These are phyloP conservation scores for Sanghuangporus baumii DNA, from an alignment of 1,284 basidiomycete species.

Conservation along the genomic window DNA sequence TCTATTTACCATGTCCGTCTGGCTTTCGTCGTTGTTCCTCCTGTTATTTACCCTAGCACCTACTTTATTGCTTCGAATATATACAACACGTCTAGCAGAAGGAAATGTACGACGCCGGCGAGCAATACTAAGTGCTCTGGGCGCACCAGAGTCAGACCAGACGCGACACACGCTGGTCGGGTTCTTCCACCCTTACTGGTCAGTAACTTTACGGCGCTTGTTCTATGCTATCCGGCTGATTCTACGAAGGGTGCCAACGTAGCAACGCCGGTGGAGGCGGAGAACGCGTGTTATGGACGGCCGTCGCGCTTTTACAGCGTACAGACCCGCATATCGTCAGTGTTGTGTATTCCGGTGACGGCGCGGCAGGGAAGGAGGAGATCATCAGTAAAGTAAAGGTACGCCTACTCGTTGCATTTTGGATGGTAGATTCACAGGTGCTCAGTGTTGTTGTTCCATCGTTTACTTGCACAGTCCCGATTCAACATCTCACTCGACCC, in stretches of 20 bases:
- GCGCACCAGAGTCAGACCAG: slow-evolving; percentile 9
- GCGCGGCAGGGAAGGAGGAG: slow-evolving; percentile 69
- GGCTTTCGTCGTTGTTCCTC: neutral
- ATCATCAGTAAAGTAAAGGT: slow-evolving; percentile 85
- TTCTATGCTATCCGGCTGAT: slow-evolving; percentile 30
- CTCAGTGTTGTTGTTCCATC: neutral
- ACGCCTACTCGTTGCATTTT: slow-evolving; percentile 19
- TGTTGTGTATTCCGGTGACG: slow-evolving; percentile 90
- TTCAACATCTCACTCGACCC: slow-evolving; percentile 79
- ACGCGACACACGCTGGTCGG: slow-evolving; percentile 51
- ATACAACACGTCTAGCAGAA: neutral
- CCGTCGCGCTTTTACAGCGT: slow-evolving; percentile 74
- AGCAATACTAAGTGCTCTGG: slow-evolving; percentile 2
- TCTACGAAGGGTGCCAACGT: slow-evolving; percentile 10
- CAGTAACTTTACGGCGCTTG: slow-evolving; percentile 26
- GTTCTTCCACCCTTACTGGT: slow-evolving; percentile 97
- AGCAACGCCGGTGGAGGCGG: slow-evolving; percentile 98
- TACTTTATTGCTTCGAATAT: neutral
- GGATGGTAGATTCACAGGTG: slow-evolving; percentile 11
- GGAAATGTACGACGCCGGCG: neutral
- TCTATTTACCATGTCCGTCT: neutral
- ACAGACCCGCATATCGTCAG: slow-evolving; percentile 67
- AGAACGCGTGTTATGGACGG: slow-evolving; percentile 94
- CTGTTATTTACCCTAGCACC: neutral
- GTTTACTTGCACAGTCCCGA: slow-evolving; percentile 48